Evolutionary conservation across 139 green algal species (phyloP), one percentile per base, ranked within the genome.

Genomic region (Picocystis salinarum): DNA sequence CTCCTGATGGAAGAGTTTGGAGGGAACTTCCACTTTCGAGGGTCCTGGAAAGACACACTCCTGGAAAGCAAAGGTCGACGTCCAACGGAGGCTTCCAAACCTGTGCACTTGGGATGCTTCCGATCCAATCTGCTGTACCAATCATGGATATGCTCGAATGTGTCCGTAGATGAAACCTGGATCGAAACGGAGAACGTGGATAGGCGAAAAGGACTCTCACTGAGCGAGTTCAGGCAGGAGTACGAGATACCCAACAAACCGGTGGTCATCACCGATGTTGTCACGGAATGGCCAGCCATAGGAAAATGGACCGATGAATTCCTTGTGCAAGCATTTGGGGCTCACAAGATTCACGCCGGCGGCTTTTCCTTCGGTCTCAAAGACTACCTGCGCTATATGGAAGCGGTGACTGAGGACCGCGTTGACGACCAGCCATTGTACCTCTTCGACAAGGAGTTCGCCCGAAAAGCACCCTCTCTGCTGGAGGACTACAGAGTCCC

Each of bases 181-280:
- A 50, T 94, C 33, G 50, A 70, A 44, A 30, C 50, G 2, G 75
- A 93, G 48, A 91, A 78, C 49, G 61, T 96, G 4, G 61, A 77
- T 10, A 60, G 74, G 62, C 55, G 50, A 13, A 45, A 59, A 37
- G 49, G 58, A 0, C 62, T 94, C 15, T 69, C 42, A 0, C 19
- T 50, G 4, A 62, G 66, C 28, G 46, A 80, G 24, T 94, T 94
- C 46, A 29, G 50, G 24, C 17, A 39, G 28, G 37, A 73, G 30
- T 95, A 82, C 40, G 85, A 95, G 66, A 7, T 39, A 0, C 70
- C 64, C 23, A 91, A 91, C 41, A 37, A 45, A 6, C 85, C 85
- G 5, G 83, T 95, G 6, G 61, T 96, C 13, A 52, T 96, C 18
- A 71, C 62, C 3, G 71, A 73, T 25, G 60, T 50, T 17, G 56